Conservation (phyloP, 129 eudicot species). For the Flaveria linearis region DNA sequence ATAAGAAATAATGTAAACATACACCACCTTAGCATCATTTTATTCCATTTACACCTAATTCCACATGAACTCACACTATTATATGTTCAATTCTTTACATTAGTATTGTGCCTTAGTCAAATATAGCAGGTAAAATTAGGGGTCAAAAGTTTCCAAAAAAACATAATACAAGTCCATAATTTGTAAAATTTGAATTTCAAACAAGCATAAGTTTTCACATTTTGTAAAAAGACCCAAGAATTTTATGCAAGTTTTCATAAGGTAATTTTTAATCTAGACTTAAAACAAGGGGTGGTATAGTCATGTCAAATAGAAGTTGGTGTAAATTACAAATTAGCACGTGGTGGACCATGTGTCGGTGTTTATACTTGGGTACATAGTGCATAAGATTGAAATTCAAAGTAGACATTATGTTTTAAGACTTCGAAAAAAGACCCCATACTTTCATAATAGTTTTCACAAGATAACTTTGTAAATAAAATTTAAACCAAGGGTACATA, state of each 20-base stretch:
- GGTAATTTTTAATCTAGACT: neutral
- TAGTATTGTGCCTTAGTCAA: neutral
- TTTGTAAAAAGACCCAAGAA: neutral
- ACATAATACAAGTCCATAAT: neutral
- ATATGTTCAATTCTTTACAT: neutral
- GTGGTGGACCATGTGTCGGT: neutral
- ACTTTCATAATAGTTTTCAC: neutral
- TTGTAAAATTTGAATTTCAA: neutral
- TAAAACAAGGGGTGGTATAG: neutral
- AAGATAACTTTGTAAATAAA: neutral
- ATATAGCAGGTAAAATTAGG: neutral
- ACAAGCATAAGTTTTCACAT: neutral
- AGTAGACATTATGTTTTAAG: neutral
- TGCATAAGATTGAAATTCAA: neutral
- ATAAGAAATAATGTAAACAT: neutral
- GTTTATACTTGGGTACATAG: neutral
- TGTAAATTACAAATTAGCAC: neutral
- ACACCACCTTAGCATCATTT: neutral
- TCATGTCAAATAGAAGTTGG: neutral
- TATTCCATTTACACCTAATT: too few species aligned
- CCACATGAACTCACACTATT: neutral
- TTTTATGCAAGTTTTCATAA: neutral
- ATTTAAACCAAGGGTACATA: neutral
- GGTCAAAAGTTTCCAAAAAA: neutral
- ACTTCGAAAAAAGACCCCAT: neutral